phyloP scores from a whole-genome alignment of 208 protist species.

The Trypanosoma theileri region DNA sequence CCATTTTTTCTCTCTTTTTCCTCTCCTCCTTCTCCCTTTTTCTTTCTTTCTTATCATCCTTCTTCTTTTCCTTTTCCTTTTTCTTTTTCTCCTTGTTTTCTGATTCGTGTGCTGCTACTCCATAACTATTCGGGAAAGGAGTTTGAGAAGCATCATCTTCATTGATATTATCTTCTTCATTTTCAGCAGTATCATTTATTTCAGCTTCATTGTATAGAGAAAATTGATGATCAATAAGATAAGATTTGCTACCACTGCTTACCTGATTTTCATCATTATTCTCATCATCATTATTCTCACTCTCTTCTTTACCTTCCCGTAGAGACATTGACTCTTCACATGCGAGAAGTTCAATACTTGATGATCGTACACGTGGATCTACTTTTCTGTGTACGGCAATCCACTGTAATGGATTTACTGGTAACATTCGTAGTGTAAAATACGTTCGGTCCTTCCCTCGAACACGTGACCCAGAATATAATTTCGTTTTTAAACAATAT shows the following conservation, averaged over 20 bases:
- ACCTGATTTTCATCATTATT: neutral
- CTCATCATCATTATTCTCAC: conserved; percentile 12
- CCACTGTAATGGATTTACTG: conserved; percentile 62
- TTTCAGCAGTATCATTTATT: neutral
- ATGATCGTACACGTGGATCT: neutral
- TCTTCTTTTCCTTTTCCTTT: too few species aligned
- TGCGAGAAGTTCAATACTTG: neutral
- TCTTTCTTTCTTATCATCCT: too few species aligned
- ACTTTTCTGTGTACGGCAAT: conserved; percentile 36
- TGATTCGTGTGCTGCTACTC: neutral
- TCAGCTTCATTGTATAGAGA: neutral
- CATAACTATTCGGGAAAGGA: too few species aligned
- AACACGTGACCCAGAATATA: conserved; percentile 36
- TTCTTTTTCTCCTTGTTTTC: too few species aligned
- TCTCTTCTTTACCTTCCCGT: neutral
- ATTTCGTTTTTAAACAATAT: conserved; percentile 43
- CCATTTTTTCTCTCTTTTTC: too few species aligned
- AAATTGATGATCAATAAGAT: conserved; percentile 5
- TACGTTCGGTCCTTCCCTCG: conserved; percentile 19
- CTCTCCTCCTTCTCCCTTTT: too few species aligned
- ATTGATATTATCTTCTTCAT: neutral
- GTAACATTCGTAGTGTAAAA: conserved; percentile 44
- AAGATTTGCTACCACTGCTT: neutral
- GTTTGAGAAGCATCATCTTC: neutral
- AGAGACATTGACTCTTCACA: neutral